Evolutionary conservation across 176 grass and related monocot species (phyloP).

Genomic region (Coix lacrymajobi): DNA sequence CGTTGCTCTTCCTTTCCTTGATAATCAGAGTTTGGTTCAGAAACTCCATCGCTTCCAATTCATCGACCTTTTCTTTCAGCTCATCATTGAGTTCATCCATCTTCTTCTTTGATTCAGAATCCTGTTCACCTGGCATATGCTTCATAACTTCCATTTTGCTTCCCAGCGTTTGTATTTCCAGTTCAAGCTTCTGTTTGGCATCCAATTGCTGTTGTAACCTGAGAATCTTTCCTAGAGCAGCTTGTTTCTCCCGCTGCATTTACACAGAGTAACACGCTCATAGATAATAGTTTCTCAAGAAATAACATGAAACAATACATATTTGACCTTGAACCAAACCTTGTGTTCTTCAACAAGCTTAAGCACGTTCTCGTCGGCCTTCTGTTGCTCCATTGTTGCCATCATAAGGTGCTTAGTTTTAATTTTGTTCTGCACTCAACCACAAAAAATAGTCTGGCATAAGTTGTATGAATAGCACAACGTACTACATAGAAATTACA

Average conservation of each 20-base stretch:
- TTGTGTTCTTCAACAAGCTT: constrained; percentile 64
- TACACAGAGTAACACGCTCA: not conserved
- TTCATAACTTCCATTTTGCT: constrained; percentile 49
- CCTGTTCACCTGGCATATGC: constrained; percentile 46
- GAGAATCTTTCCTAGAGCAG: constrained; percentile 43
- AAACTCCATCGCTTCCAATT: constrained; percentile 35
- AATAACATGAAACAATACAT: not conserved
- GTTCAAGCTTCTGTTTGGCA: constrained; percentile 56
- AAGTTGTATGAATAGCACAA: not conserved
- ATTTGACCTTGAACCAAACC: constrained; percentile 28
- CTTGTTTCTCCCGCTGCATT: constrained; percentile 52
- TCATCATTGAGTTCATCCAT: constrained; percentile 41
- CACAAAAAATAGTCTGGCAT: not conserved
- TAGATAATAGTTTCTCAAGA: not conserved
- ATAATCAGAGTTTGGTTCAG: constrained; percentile 43
- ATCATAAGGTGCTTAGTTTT: constrained; percentile 53
- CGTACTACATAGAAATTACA: not conserved
- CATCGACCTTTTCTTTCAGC: constrained; percentile 43
- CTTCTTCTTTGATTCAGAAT: constrained; percentile 26
- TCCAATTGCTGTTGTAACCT: constrained; percentile 50
- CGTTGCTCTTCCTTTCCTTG: constrained; percentile 56
- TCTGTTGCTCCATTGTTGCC: constrained; percentile 53
- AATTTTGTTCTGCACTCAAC: constrained; percentile 43
- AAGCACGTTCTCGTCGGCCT: constrained; percentile 51
- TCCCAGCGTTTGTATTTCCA: constrained; percentile 56